A percentile compares a stretch with the other conserved stretches of the same genome.
These are phyloP conservation scores for Alternaria gaisen DNA, from an alignment of 2,329 filamentous ascomycete genomes.

Conservation along the genomic window DNA sequence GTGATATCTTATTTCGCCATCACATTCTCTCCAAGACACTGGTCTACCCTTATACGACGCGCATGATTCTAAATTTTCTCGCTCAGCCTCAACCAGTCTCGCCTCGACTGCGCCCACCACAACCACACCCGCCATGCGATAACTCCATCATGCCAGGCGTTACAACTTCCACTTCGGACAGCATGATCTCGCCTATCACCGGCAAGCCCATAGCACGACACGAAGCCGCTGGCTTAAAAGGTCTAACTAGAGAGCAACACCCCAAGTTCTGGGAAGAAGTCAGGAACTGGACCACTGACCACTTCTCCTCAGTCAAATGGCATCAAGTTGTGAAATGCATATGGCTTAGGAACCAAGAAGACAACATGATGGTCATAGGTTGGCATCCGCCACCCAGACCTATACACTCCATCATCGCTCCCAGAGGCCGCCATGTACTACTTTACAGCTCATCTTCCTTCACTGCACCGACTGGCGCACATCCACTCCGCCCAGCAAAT, in stretches of 20 bases:
- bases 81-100: background rate
- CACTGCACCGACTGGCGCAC: conserved; percentile 10
- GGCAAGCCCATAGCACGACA: conserved; percentile 18
- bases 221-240: conserved; percentile 26
- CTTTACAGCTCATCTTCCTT: conserved; percentile 9
- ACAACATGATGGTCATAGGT: conserved; percentile 6
- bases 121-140: background rate
- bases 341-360: conserved; percentile 12
- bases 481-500: conserved; percentile 5
- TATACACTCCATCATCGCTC: background rate
- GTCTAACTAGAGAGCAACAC: conserved; percentile 18
- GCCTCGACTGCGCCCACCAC: background rate
- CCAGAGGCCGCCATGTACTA: background rate
- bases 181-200: background rate
- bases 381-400: conserved; percentile 1
- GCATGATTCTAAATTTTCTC: background rate
- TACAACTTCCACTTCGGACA: background rate
- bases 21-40: background rate
- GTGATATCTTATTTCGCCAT: background rate
- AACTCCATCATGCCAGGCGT: background rate
- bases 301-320: conserved; percentile 24
- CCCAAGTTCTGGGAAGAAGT: conserved; percentile 15
- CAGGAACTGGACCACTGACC: conserved; percentile 17
- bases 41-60: background rate
- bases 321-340: conserved; percentile 10